phyloP scores from a whole-genome alignment of 2,329 filamentous ascomycete species.

The Monosporascus cannonballus region DNA sequence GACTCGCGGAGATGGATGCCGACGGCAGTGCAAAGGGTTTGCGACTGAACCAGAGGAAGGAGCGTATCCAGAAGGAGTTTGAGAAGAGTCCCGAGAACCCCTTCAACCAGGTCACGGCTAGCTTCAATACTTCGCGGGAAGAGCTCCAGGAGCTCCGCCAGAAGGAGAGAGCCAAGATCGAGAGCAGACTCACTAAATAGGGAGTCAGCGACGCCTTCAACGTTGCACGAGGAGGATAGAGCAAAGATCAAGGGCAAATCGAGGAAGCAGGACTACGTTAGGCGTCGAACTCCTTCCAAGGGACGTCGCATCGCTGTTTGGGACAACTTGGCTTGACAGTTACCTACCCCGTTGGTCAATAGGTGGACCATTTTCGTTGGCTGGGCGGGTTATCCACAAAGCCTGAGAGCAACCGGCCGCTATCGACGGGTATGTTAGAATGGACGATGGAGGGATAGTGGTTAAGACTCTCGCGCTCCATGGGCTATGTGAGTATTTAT shows the following conservation, averaged over 20 bases:
- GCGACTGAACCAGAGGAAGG: conserved; percentile 76
- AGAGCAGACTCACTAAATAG: conserved; percentile 33
- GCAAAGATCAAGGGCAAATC: not conserved
- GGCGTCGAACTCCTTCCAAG: no score
- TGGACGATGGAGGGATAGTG: no score
- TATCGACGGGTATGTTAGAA: no score
- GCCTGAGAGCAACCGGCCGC: no score
- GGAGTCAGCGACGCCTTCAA: not conserved
- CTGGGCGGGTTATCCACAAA: no score
- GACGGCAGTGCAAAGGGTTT: conserved; percentile 70
- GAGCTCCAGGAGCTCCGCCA: conserved; percentile 64
- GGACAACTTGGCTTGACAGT: no score
- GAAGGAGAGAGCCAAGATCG: conserved; percentile 66
- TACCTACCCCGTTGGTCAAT: no score
- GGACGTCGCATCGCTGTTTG: no score
- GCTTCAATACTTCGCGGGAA: conserved; percentile 72
- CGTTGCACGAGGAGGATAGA: not conserved
- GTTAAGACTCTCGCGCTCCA: no score
- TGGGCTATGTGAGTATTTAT: no score
- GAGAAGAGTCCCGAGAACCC: conserved; percentile 93
- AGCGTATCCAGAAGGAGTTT: conserved; percentile 84
- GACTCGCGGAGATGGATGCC: conserved; percentile 77
- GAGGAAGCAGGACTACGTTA: not conserved
- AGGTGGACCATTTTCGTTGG: no score
- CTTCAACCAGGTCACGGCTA: conserved; percentile 75